These are phyloP conservation scores for Backusella circina DNA, from an alignment of 192 early-diverging fungal genomes.

Conservation along the genomic window DNA sequence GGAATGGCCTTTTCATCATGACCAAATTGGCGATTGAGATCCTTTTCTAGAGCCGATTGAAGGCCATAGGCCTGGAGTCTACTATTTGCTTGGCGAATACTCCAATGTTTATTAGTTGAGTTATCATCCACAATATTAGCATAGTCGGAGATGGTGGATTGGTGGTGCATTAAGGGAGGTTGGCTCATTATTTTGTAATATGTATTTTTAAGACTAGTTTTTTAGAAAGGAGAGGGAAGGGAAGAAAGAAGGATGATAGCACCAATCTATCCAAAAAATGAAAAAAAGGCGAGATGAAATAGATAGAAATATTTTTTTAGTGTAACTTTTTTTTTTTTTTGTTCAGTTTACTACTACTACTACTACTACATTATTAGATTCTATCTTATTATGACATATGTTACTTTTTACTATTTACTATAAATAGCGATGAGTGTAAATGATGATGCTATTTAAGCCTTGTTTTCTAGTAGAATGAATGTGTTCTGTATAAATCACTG, in stretches of 20 bases:
- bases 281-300: not conserved
- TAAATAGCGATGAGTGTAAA: not conserved
- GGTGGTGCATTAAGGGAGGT: not conserved
- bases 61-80: conserved; percentile 4
- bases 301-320: not conserved
- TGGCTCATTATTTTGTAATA: not conserved
- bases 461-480: not conserved
- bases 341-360: not conserved
- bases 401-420: not conserved
- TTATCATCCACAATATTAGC: conserved; percentile 1
- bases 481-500: not conserved
- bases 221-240: not conserved
- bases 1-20: conserved; percentile 22
- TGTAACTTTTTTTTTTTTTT: not conserved
- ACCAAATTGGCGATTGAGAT: conserved; percentile 16
- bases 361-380: not conserved
- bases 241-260: not conserved
- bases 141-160: conserved; percentile 1
- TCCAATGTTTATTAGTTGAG: conserved; percentile 11
- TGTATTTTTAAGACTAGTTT: not conserved
- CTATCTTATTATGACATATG: not conserved
- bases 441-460: not conserved
- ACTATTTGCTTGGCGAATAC: conserved; percentile 32
- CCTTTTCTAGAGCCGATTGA: conserved; percentile 17
- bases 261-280: not conserved